Conservation (phyloP, 306 rosid species). For the Begonia peltatifolia region DNA sequence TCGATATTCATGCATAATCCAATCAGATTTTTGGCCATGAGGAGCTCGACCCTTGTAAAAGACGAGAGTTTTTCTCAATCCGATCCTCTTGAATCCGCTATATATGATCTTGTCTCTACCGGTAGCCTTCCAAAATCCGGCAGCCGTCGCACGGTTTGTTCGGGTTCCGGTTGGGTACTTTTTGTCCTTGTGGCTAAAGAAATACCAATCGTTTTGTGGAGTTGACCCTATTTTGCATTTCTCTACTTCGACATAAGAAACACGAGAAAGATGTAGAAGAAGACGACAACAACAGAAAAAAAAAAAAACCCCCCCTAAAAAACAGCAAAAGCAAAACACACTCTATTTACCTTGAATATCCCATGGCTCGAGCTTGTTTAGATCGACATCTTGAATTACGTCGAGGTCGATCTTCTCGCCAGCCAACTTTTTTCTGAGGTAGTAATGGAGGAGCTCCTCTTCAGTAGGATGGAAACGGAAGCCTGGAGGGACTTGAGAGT, state of each 20-base stretch:
- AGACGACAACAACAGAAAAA: neutral
- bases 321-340: neutral
- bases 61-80: slow-evolving; percentile 45
- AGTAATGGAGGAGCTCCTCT: slow-evolving; percentile 52
- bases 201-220: slow-evolving; percentile 54
- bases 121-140: slow-evolving; percentile 59
- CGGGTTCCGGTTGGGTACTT: slow-evolving; percentile 52
- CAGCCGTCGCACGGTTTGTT: slow-evolving; percentile 44
- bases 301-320: neutral
- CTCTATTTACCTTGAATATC: slow-evolving; percentile 37
- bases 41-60: slow-evolving; percentile 56
- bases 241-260: slow-evolving; percentile 11
- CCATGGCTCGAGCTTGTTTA: slow-evolving; percentile 57
- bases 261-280: no score
- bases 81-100: slow-evolving; percentile 31
- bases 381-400: slow-evolving; percentile 50
- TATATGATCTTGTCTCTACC: slow-evolving; percentile 47
- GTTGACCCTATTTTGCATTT: slow-evolving; percentile 49
- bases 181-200: slow-evolving; percentile 51
- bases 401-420: slow-evolving; percentile 44
- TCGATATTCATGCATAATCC: slow-evolving; percentile 58
- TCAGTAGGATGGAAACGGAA: slow-evolving; percentile 49
- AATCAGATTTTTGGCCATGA: slow-evolving; percentile 48
- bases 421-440: slow-evolving; percentile 36
- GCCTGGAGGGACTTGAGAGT: slow-evolving; percentile 45